Evolutionary conservation across 208 protist genomes (phyloP), one percentile per base, ranked within the genome.

Genomic region (Leishmania braziliensis): DNA sequence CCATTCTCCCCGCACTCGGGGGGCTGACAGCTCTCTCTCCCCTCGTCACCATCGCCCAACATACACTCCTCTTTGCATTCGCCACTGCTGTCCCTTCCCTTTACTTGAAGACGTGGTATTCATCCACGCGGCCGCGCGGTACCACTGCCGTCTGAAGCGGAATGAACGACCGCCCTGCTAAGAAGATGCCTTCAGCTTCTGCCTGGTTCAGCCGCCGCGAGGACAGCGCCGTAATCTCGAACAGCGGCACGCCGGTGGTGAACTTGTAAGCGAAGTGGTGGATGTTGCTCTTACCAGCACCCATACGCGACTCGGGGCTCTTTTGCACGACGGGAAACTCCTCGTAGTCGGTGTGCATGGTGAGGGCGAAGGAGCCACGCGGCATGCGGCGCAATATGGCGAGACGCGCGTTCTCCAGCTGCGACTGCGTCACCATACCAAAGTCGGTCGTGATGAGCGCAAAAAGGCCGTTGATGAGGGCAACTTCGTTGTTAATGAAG

Each of bases 231-330:
- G 83, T 89, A 73, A 98, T 96, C 78, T 98, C 95, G 86, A 98
- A 97, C 9, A 98, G 82, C 29, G 93, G 95, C 20, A 98, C 82
- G 6, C 95, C 95, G 4, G 95, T 98, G 20, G 95, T 98, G 85
- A 98, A 95, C 85, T 96, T 96, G 87, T 94, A 98, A 10, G 93
- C 93, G 77, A 96, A 98, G 87, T 98, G 95, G 74, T 98, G 95
- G 75, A 98, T 98, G 79, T 96, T 96, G 66, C 89, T 90, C 84
- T 98, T 98, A 75, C 95, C 95, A 0, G 89, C 93, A 16, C 95
- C 95, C 95, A 97, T 98, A 86, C 95, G 95, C 60, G 92, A 95
- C 75, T 98, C 93, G 29, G 95, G 95, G 71, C 91, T 95, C 86
- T 98, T 98, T 56, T 93, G 89, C 68, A 96, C 90, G 20, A 98